Conservation (phyloP, 2,329 filamentous ascomycete genomes). For the Paraphoma sp. region DNA sequence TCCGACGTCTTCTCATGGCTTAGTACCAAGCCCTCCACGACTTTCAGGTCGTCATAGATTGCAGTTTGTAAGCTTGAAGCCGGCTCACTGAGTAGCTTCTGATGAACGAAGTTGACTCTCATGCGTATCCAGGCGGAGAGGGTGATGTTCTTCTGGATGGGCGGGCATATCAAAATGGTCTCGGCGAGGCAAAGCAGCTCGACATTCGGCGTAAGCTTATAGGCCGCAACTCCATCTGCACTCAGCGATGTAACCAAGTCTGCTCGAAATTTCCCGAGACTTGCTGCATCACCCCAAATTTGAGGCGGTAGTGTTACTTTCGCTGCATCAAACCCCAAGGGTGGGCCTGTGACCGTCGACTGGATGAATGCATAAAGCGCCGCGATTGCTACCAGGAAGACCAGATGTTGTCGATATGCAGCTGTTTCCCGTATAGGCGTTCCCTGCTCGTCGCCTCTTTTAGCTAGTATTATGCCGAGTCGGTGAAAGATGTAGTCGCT, state of each 20-base stretch:
- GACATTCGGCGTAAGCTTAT: conserved; percentile 81
- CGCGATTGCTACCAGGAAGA: conserved; percentile 68
- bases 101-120: conserved; percentile 76
- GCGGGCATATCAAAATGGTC: conserved; percentile 59
- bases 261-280: conserved; percentile 51
- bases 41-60: conserved; percentile 66
- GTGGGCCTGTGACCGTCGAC: conserved; percentile 85
- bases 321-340: conserved; percentile 66
- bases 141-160: conserved; percentile 53
- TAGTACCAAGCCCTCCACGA: conserved; percentile 56
- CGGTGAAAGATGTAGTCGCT: conserved; percentile 55
- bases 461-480: conserved; percentile 46
- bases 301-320: conserved; percentile 58
- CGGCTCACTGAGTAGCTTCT: conserved; percentile 69
- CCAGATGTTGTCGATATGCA: conserved; percentile 50
- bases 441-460: conserved; percentile 32
- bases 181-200: conserved; percentile 84
- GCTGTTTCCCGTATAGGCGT: conserved; percentile 36
- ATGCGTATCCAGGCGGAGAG: conserved; percentile 68
- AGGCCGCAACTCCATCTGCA: conserved; percentile 85
- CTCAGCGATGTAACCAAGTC: conserved; percentile 73
- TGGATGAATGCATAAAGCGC: conserved; percentile 83
- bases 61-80: conserved; percentile 65
- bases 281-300: conserved; percentile 44
- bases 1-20: conserved; percentile 24